Conservation (phyloP, 768 basidiomycete genomes). For the Lactifluus hygrophoroides region DNA sequence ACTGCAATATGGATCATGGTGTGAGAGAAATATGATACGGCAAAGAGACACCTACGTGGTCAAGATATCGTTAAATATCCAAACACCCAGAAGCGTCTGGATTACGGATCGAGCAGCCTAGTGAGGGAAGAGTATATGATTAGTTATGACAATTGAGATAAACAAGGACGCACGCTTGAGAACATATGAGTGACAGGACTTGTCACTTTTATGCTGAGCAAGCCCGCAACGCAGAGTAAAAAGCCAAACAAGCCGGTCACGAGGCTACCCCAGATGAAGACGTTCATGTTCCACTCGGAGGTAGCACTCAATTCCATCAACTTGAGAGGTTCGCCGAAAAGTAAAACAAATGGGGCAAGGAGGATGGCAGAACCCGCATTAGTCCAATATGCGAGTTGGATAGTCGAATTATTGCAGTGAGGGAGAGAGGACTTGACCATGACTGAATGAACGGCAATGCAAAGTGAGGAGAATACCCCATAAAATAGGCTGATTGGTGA, state of each 20-base stretch:
- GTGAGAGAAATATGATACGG: background rate
- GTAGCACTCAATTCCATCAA: conserved; percentile 34
- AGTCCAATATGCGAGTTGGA: conserved; percentile 73
- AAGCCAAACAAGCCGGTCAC: conserved; percentile 77
- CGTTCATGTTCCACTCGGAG: conserved; percentile 39
- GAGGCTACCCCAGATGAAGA: conserved; percentile 56
- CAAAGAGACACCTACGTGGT: conserved; percentile 44
- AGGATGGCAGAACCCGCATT: conserved; percentile 60
- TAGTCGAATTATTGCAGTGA: conserved; percentile 60
- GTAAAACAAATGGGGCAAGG: conserved; percentile 52
- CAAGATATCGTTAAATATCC: conserved; percentile 66
- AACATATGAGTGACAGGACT: conserved; percentile 85
- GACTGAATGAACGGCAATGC: conserved; percentile 69
- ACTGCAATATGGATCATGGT: background rate
- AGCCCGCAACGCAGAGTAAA: conserved; percentile 67
- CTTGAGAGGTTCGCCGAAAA: conserved; percentile 44
- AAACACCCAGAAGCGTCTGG: conserved; percentile 73
- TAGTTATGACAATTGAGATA: background rate
- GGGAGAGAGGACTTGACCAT: conserved; percentile 65
- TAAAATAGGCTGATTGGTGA: conserved; percentile 56
- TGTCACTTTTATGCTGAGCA: conserved; percentile 75
- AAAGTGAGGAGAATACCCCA: conserved; percentile 62
- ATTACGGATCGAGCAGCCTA: conserved; percentile 77
- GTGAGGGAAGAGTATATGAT: background rate
- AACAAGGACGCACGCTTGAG: conserved; percentile 46